Percentiles rank a stretch among this genome's conserved stretches.
These are phyloP conservation scores for Mycena latifolia DNA, from an alignment of 768 basidiomycete species.

Conservation along the genomic window DNA sequence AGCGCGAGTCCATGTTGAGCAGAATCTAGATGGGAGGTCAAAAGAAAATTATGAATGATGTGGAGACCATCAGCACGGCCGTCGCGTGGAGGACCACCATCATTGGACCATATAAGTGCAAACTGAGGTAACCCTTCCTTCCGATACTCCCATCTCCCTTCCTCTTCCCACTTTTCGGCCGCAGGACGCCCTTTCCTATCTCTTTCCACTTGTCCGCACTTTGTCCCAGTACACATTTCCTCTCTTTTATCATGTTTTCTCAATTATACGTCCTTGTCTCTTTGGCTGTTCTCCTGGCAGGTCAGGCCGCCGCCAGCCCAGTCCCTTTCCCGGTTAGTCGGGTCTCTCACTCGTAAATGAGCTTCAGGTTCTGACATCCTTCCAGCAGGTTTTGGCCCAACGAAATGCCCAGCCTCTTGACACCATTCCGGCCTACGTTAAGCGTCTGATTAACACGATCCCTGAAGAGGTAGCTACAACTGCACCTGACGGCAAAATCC, in stretches of 20 bases:
- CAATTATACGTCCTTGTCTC: slow-evolving; percentile 53
- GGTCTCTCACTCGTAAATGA: not conserved
- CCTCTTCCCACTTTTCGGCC: slow-evolving; percentile 31
- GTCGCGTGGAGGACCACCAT: too few relatives aligned
- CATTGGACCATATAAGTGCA: not conserved
- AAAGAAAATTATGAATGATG: slow-evolving; percentile 13
- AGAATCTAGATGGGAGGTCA: too few relatives aligned
- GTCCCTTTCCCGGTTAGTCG: slow-evolving; percentile 58
- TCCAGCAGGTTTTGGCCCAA: slow-evolving; percentile 40
- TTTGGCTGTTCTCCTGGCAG: slow-evolving; percentile 56
- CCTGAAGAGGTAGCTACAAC: not conserved
- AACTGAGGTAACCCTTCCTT: not conserved
- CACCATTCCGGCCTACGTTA: slow-evolving; percentile 58
- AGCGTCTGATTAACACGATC: slow-evolving; percentile 41
- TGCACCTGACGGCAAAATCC: not conserved
- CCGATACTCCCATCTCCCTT: slow-evolving; percentile 31
- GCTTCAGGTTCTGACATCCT: slow-evolving; percentile 11
- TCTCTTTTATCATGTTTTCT: slow-evolving; percentile 59
- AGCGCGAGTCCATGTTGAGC: slow-evolving; percentile 73
- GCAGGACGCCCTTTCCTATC: slow-evolving; percentile 40
- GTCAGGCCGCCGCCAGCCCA: slow-evolving; percentile 57
- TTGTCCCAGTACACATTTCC: slow-evolving; percentile 35
- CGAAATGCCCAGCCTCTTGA: slow-evolving; percentile 51
- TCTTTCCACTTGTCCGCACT: slow-evolving; percentile 36
- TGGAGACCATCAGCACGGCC: too few relatives aligned